These are phyloP conservation scores for Bidens hawaiensis DNA, from an alignment of 140 eudicot genomes.

Conservation along the genomic window DNA sequence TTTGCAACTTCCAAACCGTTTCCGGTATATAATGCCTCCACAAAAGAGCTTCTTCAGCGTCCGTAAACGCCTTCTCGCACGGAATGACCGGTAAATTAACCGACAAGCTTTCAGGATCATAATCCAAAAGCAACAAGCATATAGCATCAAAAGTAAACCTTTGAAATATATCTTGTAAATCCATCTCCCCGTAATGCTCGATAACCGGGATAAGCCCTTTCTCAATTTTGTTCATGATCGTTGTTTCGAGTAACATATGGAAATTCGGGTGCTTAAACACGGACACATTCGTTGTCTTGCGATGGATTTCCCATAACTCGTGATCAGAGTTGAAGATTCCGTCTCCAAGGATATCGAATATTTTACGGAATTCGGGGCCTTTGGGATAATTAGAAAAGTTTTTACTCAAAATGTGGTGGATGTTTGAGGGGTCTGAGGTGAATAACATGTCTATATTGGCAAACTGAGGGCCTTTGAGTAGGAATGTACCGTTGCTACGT, in stretches of 20 bases:
- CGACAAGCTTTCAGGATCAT: constrained; percentile 16
- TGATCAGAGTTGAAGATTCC: constrained; percentile 16
- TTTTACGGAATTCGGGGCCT: constrained; percentile 15
- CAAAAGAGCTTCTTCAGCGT: constrained; percentile 16
- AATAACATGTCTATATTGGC: constrained; percentile 20
- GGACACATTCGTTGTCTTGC: constrained; percentile 8
- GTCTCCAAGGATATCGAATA: constrained; percentile 11
- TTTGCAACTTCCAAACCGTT: constrained; percentile 4
- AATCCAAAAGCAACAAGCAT: constrained; percentile 7
- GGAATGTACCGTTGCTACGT: constrained; percentile 5
- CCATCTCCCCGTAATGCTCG: background rate
- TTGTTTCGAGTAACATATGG: background rate
- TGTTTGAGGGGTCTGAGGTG: constrained; percentile 17
- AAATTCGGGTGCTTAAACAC: constrained; percentile 6
- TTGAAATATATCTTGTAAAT: constrained; percentile 7
- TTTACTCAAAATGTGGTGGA: constrained; percentile 21
- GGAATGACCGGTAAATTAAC: constrained; percentile 3
- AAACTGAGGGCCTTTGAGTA: constrained; percentile 20
- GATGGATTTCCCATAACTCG: constrained; percentile 12
- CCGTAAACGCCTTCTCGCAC: constrained; percentile 8
- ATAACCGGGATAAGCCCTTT: constrained; percentile 13
- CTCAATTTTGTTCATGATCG: background rate
- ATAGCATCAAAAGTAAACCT: constrained; percentile 8
- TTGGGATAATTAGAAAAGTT: constrained; percentile 23
- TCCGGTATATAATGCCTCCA: constrained; percentile 4